phyloP scores from a whole-genome alignment of 257 asterid genomes.

The Salvia splendens region DNA sequence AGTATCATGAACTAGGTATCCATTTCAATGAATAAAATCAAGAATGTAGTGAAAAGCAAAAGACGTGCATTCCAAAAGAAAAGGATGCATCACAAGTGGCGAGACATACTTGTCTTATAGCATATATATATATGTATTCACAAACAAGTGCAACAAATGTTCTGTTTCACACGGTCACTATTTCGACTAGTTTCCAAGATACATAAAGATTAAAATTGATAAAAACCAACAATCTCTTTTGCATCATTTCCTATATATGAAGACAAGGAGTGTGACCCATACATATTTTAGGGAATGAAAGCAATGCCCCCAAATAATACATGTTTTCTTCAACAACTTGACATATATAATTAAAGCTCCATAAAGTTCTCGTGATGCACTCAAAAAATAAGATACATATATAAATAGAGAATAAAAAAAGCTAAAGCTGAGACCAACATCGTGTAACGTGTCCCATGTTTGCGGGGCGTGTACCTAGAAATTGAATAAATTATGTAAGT shows the following conservation, averaged over 20 bases:
- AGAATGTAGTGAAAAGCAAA: not conserved
- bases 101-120: not conserved
- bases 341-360: too few species aligned
- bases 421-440: slow-evolving; percentile 34
- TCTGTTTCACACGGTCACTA: slow-evolving; percentile 26
- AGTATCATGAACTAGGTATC: too few species aligned
- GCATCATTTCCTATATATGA: slow-evolving; percentile 27
- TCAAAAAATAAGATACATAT: slow-evolving; percentile 18
- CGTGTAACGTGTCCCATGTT: slow-evolving; percentile 42
- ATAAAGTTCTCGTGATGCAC: slow-evolving; percentile 40
- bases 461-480: slow-evolving; percentile 33
- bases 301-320: slow-evolving; percentile 2
- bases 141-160: slow-evolving; percentile 8
- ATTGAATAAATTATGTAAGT: not conserved
- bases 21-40: not conserved
- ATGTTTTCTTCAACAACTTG: slow-evolving; percentile 3
- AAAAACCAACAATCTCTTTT: slow-evolving; percentile 29
- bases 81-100: slow-evolving; percentile 3
- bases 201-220: slow-evolving; percentile 29
- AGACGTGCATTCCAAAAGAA: slow-evolving; percentile 1
- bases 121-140: slow-evolving; percentile 19
- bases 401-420: not conserved
- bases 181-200: slow-evolving; percentile 27
- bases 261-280: slow-evolving; percentile 30
- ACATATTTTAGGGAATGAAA: slow-evolving; percentile 42